Evolutionary conservation across 2,329 filamentous ascomycete genomes (phyloP), one percentile per base, ranked within the genome.

Genomic region (Chaetomiaceae sp.): DNA sequence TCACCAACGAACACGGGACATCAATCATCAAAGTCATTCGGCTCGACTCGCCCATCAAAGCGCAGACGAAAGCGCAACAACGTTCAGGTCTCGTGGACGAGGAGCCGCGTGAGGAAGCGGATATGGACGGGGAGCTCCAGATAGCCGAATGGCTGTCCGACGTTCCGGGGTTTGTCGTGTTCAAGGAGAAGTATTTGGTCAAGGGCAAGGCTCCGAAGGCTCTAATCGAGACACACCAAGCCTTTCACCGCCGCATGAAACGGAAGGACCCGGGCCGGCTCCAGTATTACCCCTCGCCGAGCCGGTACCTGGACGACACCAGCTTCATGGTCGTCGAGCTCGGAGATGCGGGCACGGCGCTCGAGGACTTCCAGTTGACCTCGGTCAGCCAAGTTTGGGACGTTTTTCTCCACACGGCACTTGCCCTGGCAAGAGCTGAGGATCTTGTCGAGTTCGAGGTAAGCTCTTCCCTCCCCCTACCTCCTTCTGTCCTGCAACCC

Each of bases 11-110:
- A 36, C 68, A 72, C 14, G 79, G 78, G 8, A 79, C 75, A 20
- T 82, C 78, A 60, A 81, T 84, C 56, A 78, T 84, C 63, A 84
- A 84, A 55, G 74, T 78, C 17, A 79, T 83, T 48, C 73, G 79
- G 2, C 69, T 84, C 9, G 62, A 73, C 10, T 81, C 77, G 1
- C 75, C 76, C 4, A 76, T 81, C 49, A 77, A 73, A 50, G 58
- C 74, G 0, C 75, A 79, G 55, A 81, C 78, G 7, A 79, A 78
- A 48, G 62, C 73, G 0, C 78, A 81, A 59, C 64, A 73, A 44
- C 68, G 66, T 24, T 69, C 74, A 0, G 74, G 74, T 0, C 64
- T 81, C 0, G 73, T 81, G 5, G 78, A 81, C 49, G 78, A 81
- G 56, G 72, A 79, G 54, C 75, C 78, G 0, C 78, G 78, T 47